phyloP scores from a whole-genome alignment of 2,329 filamentous ascomycete species.

The Annulohypoxylon truncatum region DNA sequence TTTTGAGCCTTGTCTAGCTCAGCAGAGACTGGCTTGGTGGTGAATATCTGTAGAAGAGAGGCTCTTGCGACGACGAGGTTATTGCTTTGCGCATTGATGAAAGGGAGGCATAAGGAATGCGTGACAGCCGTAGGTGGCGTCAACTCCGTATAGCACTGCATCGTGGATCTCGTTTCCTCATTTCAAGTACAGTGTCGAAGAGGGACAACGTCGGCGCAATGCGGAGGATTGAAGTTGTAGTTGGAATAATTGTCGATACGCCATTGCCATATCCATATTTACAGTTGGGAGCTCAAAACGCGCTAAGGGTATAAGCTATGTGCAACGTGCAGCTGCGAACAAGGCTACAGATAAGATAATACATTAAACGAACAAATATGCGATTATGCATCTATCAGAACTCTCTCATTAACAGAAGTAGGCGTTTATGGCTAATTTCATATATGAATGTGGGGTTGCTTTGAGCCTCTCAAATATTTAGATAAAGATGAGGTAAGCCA shows the following conservation, averaged over 20 bases:
- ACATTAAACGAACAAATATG: constrained; percentile 4
- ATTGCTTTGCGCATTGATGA: constrained; percentile 78
- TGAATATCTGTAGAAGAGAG: constrained; percentile 92
- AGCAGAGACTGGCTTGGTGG: constrained; percentile 73
- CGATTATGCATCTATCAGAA: neutral
- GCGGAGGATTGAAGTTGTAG: constrained; percentile 4
- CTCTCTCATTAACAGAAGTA: neutral
- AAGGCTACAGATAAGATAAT: constrained; percentile 29
- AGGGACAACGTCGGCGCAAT: constrained; percentile 6
- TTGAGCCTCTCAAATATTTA: neutral
- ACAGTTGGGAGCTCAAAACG: constrained; percentile 10
- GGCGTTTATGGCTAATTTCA: neutral
- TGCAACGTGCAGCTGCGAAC: constrained; percentile 21
- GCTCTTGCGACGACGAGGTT: constrained; percentile 94
- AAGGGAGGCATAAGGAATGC: constrained; percentile 82
- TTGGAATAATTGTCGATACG: neutral
- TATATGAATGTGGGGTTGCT: neutral
- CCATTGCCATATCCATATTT: neutral
- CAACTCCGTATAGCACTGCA: constrained; percentile 99
- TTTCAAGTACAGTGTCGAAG: constrained; percentile 39
- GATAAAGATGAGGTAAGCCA: constrained; percentile 7
- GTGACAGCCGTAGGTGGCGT: constrained; percentile 94
- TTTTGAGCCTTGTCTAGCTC: constrained; percentile 65
- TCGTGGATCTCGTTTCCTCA: constrained; percentile 55
- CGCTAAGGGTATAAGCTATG: constrained; percentile 15